phyloP scores from a whole-genome alignment of 2,329 filamentous ascomycete species.

The Fusarium keratoplasticum region DNA sequence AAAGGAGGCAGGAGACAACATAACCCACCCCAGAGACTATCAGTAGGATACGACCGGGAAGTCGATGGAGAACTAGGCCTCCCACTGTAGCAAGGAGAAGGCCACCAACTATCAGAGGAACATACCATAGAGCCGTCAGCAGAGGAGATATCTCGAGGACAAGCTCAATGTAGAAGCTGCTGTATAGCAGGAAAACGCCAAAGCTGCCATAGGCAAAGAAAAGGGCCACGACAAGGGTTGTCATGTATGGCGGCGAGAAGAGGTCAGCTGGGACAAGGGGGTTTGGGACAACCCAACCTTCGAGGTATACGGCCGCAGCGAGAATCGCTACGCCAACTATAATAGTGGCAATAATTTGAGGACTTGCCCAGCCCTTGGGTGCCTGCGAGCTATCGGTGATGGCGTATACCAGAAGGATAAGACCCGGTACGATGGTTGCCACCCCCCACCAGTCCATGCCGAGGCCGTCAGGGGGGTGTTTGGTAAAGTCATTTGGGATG shows the following conservation, averaged over 20 bases:
- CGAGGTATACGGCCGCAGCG: background rate
- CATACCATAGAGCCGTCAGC: background rate
- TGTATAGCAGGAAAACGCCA: background rate
- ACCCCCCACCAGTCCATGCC: constrained; percentile 2
- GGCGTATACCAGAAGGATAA: constrained; percentile 5
- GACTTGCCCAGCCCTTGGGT: background rate
- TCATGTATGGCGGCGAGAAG: constrained; percentile 7
- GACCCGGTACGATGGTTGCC: background rate
- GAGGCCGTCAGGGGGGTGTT: background rate
- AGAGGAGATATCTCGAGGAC: background rate
- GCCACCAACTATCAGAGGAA: constrained; percentile 2
- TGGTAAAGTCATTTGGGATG: background rate
- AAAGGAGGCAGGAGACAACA: constrained; percentile 1
- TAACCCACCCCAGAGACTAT: constrained; percentile 1
- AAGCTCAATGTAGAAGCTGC: constrained; percentile 5
- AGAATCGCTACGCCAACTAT: background rate
- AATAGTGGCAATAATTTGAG: background rate
- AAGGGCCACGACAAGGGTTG: background rate
- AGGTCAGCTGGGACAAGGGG: constrained; percentile 1
- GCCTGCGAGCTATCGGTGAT: constrained; percentile 3
- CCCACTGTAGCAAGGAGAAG: background rate
- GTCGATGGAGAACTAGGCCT: background rate
- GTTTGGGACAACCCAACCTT: background rate
- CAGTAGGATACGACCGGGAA: constrained; percentile 3
- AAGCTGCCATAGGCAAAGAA: constrained; percentile 4